Evolutionary conservation across 805 yeast species (phyloP), one percentile per base, ranked within the genome.

Genomic region (Suhomyces sp.): DNA sequence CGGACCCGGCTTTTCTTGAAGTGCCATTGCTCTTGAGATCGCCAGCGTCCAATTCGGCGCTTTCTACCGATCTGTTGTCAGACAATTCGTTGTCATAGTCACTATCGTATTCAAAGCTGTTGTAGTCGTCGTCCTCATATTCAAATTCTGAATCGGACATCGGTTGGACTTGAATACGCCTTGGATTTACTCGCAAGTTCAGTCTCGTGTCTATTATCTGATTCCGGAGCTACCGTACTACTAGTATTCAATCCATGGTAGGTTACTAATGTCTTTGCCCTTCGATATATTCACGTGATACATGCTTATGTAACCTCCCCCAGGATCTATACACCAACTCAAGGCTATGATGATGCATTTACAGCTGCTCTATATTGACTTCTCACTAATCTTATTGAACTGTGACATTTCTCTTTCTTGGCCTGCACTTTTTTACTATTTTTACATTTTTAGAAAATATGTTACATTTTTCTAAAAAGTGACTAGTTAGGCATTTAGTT

Each of bases 71-170:
- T 25, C 33, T 10, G 24, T 43, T 25, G 46, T 43, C 46, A 7
- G 27, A 41, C 25, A 20, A 43, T 24, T 55, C 58, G 22, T 57
- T 58, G 44, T 55, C 54, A 17, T 56, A 56, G 31, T 41, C 44
- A 12, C 50, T 43, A 12, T 39, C 44, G 17, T 33, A 50, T 29
- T 40, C 49, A 15, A 27, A 24, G 43, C 43, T 33, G 15, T 44
- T 40, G 21, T 37, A 44, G 17, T 44, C 51, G 8, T 48, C 41
- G 17, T 48, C 46, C n/a, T 48, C 47, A 13, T 29, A 13, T 8
- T 43, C 47, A 49, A 46, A 35, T 22, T 46, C 44, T 35, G 57
- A 46, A 19, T 46, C 48, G 13, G 48, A 46, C 48, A 46, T 46
- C 13, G 12, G 41, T 37, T 37, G 22, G 22, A 8, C 17, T 10